phyloP scores from a whole-genome alignment of 2,329 filamentous ascomycete genomes.

The Pezizomycotina sp. region DNA sequence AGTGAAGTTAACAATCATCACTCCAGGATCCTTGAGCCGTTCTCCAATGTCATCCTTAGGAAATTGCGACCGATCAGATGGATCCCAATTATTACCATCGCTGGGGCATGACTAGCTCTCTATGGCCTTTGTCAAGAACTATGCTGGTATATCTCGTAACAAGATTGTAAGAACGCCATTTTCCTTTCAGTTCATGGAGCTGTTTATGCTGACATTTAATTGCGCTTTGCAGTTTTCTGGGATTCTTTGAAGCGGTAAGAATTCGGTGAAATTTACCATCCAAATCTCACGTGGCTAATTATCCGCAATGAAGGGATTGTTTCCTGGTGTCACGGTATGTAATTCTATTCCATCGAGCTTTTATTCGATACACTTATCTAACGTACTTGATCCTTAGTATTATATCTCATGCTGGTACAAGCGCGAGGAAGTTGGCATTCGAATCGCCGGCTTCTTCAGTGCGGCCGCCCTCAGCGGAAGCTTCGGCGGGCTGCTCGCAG shows the following conservation, averaged over 20 bases:
- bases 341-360: no score
- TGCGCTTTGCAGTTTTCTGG: slow-evolving; percentile 53
- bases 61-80: slow-evolving; percentile 59
- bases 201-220: no score
- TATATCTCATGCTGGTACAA: slow-evolving; percentile 76
- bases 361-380: no score
- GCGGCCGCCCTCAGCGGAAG: slow-evolving; percentile 64
- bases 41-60: slow-evolving; percentile 71
- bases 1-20: no score
- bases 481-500: slow-evolving; percentile 56
- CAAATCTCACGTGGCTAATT: no score
- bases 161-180: no score
- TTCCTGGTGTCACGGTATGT: slow-evolving; percentile 59
- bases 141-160: no score
- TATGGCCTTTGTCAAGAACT: slow-evolving; percentile 48
- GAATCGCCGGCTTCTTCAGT: slow-evolving; percentile 48
- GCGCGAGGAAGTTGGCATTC: slow-evolving; percentile 60
- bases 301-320: no score
- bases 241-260: slow-evolving; percentile 55
- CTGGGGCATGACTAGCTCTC: slow-evolving; percentile 44
- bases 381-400: no score
- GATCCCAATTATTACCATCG: slow-evolving; percentile 63
- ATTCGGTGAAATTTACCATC: no score
- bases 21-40: slow-evolving; percentile 57
- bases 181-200: no score